Conservation (phyloP, 805 yeast species). For the Kluyveromyces starmeri region DNA sequence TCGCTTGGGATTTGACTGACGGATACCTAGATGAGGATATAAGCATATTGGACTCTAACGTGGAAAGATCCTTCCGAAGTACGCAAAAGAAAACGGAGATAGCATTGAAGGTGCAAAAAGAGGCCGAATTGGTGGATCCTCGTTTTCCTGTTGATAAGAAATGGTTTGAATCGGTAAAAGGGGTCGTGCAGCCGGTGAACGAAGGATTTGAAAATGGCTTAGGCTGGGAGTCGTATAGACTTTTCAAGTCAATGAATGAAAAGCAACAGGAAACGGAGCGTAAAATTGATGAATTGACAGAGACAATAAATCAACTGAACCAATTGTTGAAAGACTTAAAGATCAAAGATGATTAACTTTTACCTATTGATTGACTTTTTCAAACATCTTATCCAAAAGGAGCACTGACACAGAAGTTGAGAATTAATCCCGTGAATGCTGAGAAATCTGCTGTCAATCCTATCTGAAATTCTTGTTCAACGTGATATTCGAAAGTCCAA, state of each 20-base stretch:
- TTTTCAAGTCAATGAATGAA: constrained; percentile 43
- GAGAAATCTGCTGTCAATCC: constrained; percentile 19
- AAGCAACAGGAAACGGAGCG: constrained; percentile 9
- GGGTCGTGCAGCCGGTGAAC: constrained; percentile 49
- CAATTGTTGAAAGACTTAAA: constrained; percentile 14
- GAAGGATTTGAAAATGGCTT: constrained; percentile 47
- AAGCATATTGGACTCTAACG: constrained; percentile 23
- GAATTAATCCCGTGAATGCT: constrained; percentile 12
- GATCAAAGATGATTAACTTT: constrained; percentile 7
- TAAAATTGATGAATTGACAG: constrained; percentile 13
- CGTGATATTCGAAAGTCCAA: constrained; percentile 60
- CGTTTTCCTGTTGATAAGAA: constrained; percentile 45
- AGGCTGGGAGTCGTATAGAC: constrained; percentile 53
- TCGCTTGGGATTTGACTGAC: constrained; percentile 78
- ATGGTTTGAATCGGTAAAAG: constrained; percentile 45
- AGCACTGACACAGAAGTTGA: too few relatives aligned
- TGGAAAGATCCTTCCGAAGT: constrained; percentile 21
- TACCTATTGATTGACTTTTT: background rate
- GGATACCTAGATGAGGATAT: constrained; percentile 42
- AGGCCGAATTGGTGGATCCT: constrained; percentile 64
- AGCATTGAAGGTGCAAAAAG: constrained; percentile 39
- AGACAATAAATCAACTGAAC: constrained; percentile 12
- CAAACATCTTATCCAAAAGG: constrained; percentile 43
- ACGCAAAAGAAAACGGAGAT: constrained; percentile 28
- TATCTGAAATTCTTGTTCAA: constrained; percentile 39